Base-by-base conservation (phyloP, 2,329 filamentous ascomycete genomes). In the Cercospora sp. region DNA sequence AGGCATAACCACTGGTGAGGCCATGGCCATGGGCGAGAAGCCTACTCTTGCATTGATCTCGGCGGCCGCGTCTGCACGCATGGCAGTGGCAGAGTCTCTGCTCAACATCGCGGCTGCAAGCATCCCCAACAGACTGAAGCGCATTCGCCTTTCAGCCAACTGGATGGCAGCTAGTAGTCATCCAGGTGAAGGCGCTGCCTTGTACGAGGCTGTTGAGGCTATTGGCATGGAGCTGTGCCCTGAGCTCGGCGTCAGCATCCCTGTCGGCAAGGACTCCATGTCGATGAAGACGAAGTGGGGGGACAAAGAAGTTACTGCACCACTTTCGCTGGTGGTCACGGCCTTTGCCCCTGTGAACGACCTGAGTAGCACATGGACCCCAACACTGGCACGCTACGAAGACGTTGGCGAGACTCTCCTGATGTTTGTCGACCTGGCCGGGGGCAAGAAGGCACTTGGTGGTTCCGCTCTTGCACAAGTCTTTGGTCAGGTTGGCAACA, bases 111-210 rank as follows among this genome's bases (percentile, higher is more conserved):
- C 92, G 42, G 95, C 95, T 65, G 92, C 90, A 20, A 86, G 91
- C 77, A 81, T 90, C 23, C 86, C 90, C 65, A 91, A 90, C 57
- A 89, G 91, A 64, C 83, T 98, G 62, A 87, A 87, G 68, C 89
- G 92, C 53, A 89, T 98, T 69, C 91, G 94, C 78, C 87, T 98
- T 9, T 97, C 94, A 3, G 94, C 94, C 60, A 98, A 99, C 82
- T 99, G 94, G 94, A 98, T 98, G 95, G 94, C 93, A 3, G 94
- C 94, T n/a, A 92, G 94, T 69, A 93, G 89, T 77, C 93, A 97
- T 78, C 90, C 92, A 23, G 95, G 95, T 58, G 95, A 99, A 80
- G 94, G 93, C 48, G 94, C 94, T 45, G 93, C 90, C 16, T 85
- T 98, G 33, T 98, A 97, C 76, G 93, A 97, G 79, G 95, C 94